Evolutionary conservation across 176 grass and related monocot genomes (phyloP).

Genomic region (Paspalum vaginatum): DNA sequence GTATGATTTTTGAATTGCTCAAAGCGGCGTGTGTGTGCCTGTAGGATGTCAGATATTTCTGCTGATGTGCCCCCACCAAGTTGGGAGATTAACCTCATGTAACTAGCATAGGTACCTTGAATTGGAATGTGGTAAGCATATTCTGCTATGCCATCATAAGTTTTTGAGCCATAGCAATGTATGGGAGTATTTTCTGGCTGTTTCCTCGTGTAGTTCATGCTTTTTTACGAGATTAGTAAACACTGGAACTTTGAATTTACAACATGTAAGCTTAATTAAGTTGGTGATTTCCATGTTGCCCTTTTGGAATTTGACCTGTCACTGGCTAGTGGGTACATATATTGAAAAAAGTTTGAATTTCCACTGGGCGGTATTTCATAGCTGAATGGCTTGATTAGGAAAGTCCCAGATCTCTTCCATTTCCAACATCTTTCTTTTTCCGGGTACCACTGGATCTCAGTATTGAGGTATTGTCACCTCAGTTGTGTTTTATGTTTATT

Average conservation of each 20-base stretch:
- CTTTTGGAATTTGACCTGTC: neutral
- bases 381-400: neutral
- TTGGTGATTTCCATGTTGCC: neutral
- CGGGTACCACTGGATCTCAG: neutral
- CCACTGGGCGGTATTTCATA: neutral
- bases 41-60: conserved; percentile 15
- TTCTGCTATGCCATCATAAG: neutral
- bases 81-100: neutral
- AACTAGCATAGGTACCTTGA: conserved; percentile 30
- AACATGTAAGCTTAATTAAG: conserved; percentile 11
- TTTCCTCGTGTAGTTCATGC: conserved; percentile 13
- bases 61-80: neutral
- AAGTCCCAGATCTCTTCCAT: neutral
- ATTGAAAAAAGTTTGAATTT: neutral
- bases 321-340: neutral
- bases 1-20: too few relatives aligned
- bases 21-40: conserved; percentile 14
- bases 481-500: conserved; percentile 3
- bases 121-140: conserved; percentile 10
- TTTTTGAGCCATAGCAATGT: conserved; percentile 27
- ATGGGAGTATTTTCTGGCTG: conserved; percentile 9
- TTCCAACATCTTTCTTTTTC: neutral
- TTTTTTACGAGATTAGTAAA: neutral
- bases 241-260: neutral
- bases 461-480: neutral